Percentiles rank a stretch among this genome's conserved stretches.
These are phyloP conservation scores for Piper betle DNA, from an alignment of 164 flowering plant genomes.

Conservation along the genomic window DNA sequence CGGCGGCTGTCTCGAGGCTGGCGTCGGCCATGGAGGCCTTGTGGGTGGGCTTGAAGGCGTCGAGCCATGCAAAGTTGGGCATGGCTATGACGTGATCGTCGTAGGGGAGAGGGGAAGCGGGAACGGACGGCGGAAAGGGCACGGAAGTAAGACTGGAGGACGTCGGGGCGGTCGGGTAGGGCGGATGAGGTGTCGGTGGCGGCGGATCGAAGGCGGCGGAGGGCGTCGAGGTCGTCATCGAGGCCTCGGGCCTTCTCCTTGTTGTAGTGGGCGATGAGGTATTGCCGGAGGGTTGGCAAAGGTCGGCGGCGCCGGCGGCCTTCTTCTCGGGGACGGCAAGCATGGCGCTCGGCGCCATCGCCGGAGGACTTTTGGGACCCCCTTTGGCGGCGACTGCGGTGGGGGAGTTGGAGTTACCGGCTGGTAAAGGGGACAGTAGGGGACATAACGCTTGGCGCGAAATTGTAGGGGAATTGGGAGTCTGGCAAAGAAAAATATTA, in stretches of 20 bases:
- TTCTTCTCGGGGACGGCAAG: slow-evolving; percentile 91
- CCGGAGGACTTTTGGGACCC: neutral
- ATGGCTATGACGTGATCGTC: slow-evolving; percentile 60
- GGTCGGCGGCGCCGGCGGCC: slow-evolving; percentile 40
- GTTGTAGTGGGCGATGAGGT: slow-evolving; percentile 52
- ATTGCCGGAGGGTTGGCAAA: slow-evolving; percentile 89
- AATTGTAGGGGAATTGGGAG: too few species aligned
- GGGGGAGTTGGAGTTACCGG: too few species aligned
- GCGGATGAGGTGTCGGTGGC: slow-evolving; percentile 16
- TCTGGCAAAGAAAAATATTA: too few species aligned
- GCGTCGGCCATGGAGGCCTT: slow-evolving; percentile 78
- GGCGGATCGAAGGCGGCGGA: slow-evolving; percentile 53
- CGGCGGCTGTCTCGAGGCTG: slow-evolving; percentile 83
- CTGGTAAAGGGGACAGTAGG: too few species aligned
- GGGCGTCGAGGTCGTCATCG: slow-evolving; percentile 74
- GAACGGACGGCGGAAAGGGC: slow-evolving; percentile 69
- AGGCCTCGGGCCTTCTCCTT: slow-evolving; percentile 86
- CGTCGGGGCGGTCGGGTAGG: slow-evolving; percentile 59
- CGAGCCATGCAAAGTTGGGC: slow-evolving; percentile 58
- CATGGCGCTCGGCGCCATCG: slow-evolving; percentile 33
- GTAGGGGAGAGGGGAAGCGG: slow-evolving; percentile 77
- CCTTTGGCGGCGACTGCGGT: too few species aligned
- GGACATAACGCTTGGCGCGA: too few species aligned
- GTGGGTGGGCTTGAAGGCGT: slow-evolving; percentile 64
- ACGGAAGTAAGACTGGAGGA: slow-evolving; percentile 51